Conservation (phyloP, 192 early-diverging fungal genomes). For the Backusella sp. region DNA sequence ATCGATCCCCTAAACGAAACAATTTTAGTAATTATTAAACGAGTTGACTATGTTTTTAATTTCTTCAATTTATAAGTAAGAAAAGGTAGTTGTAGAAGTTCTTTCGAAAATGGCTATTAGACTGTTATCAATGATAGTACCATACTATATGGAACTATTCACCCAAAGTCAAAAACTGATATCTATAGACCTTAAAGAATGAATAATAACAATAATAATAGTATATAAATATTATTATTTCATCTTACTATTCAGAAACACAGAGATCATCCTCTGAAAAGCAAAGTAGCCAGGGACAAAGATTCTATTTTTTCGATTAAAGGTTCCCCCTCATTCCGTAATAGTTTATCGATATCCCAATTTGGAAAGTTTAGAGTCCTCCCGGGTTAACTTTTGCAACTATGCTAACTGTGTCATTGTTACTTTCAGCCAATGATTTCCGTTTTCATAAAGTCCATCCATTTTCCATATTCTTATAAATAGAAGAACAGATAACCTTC, state of each 20-base stretch:
- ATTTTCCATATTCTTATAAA: not conserved
- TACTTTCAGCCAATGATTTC: conserved; percentile 11
- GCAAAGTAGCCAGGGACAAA: not conserved
- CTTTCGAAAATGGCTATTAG: too few relatives aligned
- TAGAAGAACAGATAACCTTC: not conserved
- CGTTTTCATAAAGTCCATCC: not conserved
- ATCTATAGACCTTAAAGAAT: too few relatives aligned
- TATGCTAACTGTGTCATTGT: not conserved
- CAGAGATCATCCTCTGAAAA: not conserved
- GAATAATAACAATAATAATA: not conserved
- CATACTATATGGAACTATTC: too few relatives aligned
- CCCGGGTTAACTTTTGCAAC: not conserved
- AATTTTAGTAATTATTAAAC: too few relatives aligned
- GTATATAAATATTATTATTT: not conserved
- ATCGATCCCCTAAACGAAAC: too few relatives aligned
- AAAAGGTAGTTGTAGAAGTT: too few relatives aligned
- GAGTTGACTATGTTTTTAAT: too few relatives aligned
- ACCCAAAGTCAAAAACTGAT: too few relatives aligned
- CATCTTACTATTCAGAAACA: not conserved
- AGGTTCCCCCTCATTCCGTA: not conserved
- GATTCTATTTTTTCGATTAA: not conserved
- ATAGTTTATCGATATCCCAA: not conserved
- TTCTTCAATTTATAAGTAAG: too few relatives aligned
- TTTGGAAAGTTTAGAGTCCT: not conserved
- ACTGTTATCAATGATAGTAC: too few relatives aligned